Conservation (phyloP, 1,139 yeast genomes). For the Pichia sp. region DNA sequence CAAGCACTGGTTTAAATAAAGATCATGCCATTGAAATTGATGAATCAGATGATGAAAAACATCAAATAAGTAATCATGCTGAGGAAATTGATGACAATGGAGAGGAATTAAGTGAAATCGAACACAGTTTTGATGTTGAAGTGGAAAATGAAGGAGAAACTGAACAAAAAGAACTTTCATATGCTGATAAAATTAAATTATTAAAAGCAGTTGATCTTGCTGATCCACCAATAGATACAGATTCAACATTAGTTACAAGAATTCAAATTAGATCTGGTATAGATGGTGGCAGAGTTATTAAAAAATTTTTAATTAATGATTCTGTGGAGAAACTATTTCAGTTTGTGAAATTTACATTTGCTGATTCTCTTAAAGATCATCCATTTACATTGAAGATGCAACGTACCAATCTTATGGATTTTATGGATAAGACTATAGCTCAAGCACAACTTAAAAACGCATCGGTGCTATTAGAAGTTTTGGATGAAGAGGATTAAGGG, state of each 20-base stretch:
- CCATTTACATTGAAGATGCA: constrained; percentile 61
- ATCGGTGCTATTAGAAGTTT: constrained; percentile 62
- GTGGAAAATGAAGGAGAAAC: too few relatives aligned
- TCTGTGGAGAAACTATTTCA: constrained; percentile 57
- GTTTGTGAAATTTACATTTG: constrained; percentile 45
- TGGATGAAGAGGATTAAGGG: constrained; percentile 15
- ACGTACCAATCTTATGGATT: constrained; percentile 58
- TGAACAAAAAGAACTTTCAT: constrained; percentile 16
- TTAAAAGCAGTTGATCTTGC: constrained; percentile 35
- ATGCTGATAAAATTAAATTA: constrained; percentile 21
- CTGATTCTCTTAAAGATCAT: constrained; percentile 41
- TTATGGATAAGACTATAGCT: constrained; percentile 54
- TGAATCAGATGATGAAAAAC: background rate
- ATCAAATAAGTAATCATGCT: background rate
- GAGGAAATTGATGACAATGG: too few relatives aligned
- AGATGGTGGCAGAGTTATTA: constrained; percentile 80
- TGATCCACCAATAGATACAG: constrained; percentile 48
- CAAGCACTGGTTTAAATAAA: constrained; percentile 17
- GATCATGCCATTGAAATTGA: constrained; percentile 28
- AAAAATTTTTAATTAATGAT: constrained; percentile 56
- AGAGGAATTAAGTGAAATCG: too few relatives aligned
- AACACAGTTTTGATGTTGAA: too few relatives aligned
- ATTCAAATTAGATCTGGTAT: constrained; percentile 76
- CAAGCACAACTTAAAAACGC: constrained; percentile 80
- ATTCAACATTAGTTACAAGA: constrained; percentile 55